Base-by-base conservation (phyloP, 2,329 filamentous ascomycete species). In the Aspergillus novoparasiticus region DNA sequence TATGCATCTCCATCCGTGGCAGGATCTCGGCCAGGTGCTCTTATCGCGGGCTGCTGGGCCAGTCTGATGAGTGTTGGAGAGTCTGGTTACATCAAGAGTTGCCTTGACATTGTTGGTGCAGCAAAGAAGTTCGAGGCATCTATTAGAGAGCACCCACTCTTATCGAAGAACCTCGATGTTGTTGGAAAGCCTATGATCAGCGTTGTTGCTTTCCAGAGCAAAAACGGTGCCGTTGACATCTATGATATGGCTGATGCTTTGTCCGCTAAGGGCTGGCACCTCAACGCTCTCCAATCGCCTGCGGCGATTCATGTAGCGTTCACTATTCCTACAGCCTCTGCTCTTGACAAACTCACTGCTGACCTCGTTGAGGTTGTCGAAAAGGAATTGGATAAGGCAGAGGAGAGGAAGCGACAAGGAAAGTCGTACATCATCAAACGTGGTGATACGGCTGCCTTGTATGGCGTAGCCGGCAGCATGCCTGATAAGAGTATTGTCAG, bases 31-130 rank as follows among this genome's bases (percentile, higher is more conserved):
- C 94, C 95, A 0, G 95, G 95, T 54, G 94, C 95, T 2, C 84
- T 99, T 61, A 99, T 99, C 69, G 95, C 95, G 1, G 94, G 92
- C 55, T 97, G 94, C 83, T 99, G 96, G 95, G 89, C 94, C 2
- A 93, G 89, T 78, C 83, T 99, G 74, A 94, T 99, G 90, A 87
- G 85, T 58, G 87, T 96, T 34, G 95, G 95, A 66, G 92, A 97
- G 78, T 83, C 86, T 32, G 95, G 95, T 6, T 99, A 99, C 79
- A 85, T 97, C 32, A 88, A 92, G 65, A 89, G 93, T 8, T 97
- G 94, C 78, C 88, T 90, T 73, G 88, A 91, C 75, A 98, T 99
- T 70, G 92, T 99, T 6, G 92, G 92, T 64, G 87, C 92, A 1
- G 86, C 94, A 66, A 94, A 94, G 83, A 90, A 90, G 76, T 90